Base-by-base conservation (phyloP, 2,329 filamentous ascomycete species). In the Ophiostoma populinum region DNA sequence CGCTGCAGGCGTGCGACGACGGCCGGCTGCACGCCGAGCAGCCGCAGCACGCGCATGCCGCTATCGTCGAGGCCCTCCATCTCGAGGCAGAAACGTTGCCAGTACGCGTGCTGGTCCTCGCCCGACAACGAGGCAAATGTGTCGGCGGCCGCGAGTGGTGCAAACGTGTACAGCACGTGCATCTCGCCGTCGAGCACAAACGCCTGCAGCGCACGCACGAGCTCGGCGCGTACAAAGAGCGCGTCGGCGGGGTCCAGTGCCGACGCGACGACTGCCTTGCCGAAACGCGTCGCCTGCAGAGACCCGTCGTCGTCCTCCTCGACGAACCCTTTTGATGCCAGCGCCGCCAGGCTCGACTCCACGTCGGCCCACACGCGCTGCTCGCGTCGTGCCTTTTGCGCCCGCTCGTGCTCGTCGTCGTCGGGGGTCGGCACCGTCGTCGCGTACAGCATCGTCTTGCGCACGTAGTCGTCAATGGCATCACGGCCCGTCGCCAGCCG, bases 161-260 rank as follows among this genome's bases (percentile, higher is more conserved):
- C 83, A 43, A 85, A 83, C 24, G 71, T 73, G 49, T 85, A 86
- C 31, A 83, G 64, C 10, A 81, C 66, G 46, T 85, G 80, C 72
- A 86, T 75, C 42, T 86, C 80, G 4, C 77, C 75, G 47, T 85
- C 78, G 68, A 86, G 75, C 10, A 83, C 80, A 47, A 86, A 85
- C 1, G 75, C 75, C 40, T 67, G 61, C 3, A 85, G 59, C 1
- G 79, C 75, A 43, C 66, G 66, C 38, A 63, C 63, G 32, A 85
- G 59, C 51, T 86, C 80, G 30, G 69, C 61, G 45, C 83, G 61
- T 13, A 85, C 64, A 45, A 83, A 85, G 1, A 80, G 54, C 1
- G 80, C 80, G 45, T 85, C 79, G 39, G 81, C 75, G 0, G 78
- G 80, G 34, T 78, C 70, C 24, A 86, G 65, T 2, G 74, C 72